These are phyloP conservation scores for Penicillium manginii DNA, from an alignment of 495 filamentous ascomycete genomes.

Conservation along the genomic window DNA sequence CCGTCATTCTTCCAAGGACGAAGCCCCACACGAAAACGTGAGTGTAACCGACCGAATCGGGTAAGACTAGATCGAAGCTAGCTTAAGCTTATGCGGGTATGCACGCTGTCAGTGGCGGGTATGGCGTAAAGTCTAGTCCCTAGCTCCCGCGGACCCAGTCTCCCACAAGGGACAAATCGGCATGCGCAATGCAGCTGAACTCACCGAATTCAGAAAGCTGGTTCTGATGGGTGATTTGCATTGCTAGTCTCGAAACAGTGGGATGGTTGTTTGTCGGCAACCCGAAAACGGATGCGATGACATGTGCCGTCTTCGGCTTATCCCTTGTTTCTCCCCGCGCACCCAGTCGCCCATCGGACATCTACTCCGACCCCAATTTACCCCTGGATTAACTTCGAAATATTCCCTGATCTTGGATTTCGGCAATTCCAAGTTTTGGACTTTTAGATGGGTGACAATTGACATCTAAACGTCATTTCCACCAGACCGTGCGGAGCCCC, in stretches of 20 bases:
- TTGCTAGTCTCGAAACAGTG: slow-evolving; percentile 7
- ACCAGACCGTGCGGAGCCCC: slow-evolving; percentile 8
- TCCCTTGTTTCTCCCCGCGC: slow-evolving; percentile 6
- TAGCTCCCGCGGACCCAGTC: slow-evolving; percentile 7
- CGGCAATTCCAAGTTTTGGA: neutral
- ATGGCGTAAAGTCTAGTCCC: slow-evolving; percentile 17
- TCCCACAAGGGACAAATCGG: neutral
- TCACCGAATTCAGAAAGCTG: slow-evolving; percentile 3
- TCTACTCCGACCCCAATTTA: neutral
- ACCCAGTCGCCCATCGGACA: neutral
- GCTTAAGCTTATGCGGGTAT: slow-evolving; percentile 18
- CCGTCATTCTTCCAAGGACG: slow-evolving; percentile 9
- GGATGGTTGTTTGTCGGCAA: slow-evolving; percentile 13
- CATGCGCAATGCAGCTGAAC: slow-evolving; percentile 13
- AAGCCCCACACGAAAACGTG: slow-evolving; percentile 15
- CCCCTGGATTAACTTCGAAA: neutral
- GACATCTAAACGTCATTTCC: slow-evolving; percentile 14
- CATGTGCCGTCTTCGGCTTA: slow-evolving; percentile 16
- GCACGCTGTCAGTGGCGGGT: slow-evolving; percentile 18
- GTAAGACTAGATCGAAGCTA: slow-evolving; percentile 1
- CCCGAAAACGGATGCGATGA: slow-evolving; percentile 27
- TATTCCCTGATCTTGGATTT: neutral
- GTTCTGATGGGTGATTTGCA: slow-evolving; percentile 9
- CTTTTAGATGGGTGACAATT: neutral
- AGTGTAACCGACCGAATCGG: slow-evolving; percentile 31